Evolutionary conservation across 345 rosid species (phyloP), one percentile per base, ranked within the genome.

Genomic region (Kernera saxatilis): DNA sequence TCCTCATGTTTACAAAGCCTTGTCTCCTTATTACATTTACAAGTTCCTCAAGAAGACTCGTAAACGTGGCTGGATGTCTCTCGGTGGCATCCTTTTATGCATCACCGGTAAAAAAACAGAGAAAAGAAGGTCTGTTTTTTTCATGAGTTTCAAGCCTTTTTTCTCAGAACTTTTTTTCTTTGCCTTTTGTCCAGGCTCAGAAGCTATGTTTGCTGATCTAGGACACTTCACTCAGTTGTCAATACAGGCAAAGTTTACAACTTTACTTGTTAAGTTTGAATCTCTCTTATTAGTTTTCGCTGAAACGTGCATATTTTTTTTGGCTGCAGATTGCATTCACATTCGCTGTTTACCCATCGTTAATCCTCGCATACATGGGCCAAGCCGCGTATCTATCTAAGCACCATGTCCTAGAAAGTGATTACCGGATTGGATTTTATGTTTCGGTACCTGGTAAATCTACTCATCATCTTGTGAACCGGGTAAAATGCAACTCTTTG

Each of bases 201-300:
- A 94, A 79, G 99, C 99, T 57, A 94, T 94, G 99, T 94, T 86
- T 82, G 99, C 99, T 77, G 99, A 94, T 83, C 89, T 91, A 55
- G 99, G 99, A 32, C 99, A 94, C 78, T 91, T 94, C 68, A 86
- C 95, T 22, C 97, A 94, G 80, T 71, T 86, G 73, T 94, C 99
- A 35, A 91, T 91, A 53, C 78, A 94, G 95, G 99, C 81, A 81
- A 62, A 65, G 1, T 39, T 22, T 44, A 39, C 32, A 43, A 54
- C 22, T 68, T 18, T 12, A n/a, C 2, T 12, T 18, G 10, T 11
- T 25, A 60, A 39, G 23, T 59, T 49, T 10, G 4, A 55, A 51
- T 40, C 26, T 4, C 39, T 30, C 9, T 41, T 15, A 22, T 18
- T 33, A 60, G 40, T 32, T 3, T 33, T 32, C 5, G 0, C 8